Evolutionary conservation across 2,329 filamentous ascomycete genomes (phyloP).

Genomic region (Coleophoma eucalyptorum): DNA sequence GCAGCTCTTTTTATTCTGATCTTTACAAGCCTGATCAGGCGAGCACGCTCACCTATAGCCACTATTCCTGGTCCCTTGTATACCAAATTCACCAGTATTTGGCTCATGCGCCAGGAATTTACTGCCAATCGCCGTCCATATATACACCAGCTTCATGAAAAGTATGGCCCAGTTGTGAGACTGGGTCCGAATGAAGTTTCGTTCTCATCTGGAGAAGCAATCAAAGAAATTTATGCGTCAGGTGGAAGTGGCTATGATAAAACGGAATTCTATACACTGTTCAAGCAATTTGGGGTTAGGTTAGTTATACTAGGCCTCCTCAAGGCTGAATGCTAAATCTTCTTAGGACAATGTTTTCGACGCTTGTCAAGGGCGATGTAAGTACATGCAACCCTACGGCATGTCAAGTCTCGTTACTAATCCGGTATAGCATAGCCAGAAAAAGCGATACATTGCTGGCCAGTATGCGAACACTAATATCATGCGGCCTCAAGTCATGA

Average conservation of each 20-base stretch:
- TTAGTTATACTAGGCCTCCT: constrained; percentile 21
- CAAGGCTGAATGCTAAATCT: neutral
- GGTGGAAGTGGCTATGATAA: constrained; percentile 62
- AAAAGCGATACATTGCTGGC: constrained; percentile 61
- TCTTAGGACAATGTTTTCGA: constrained; percentile 34
- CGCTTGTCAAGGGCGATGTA: constrained; percentile 22
- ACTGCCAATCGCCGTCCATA: constrained; percentile 47
- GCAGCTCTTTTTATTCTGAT: no score
- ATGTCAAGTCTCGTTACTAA: neutral
- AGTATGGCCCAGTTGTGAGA: constrained; percentile 54
- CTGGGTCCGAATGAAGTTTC: constrained; percentile 55
- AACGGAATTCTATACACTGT: constrained; percentile 60
- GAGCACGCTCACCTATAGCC: constrained; percentile 13
- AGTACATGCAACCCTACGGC: constrained; percentile 2
- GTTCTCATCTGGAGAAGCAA: constrained; percentile 49
- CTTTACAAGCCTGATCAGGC: neutral
- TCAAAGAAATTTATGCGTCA: constrained; percentile 61
- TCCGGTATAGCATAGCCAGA: constrained; percentile 50
- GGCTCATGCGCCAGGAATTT: constrained; percentile 42
- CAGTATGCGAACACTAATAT: constrained; percentile 68
- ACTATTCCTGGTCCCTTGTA: constrained; percentile 20
- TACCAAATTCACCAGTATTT: constrained; percentile 13
- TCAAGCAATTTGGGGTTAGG: constrained; percentile 53
- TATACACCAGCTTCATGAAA: constrained; percentile 49
- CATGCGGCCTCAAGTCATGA: constrained; percentile 49